Evolutionary conservation across 306 rosid genomes (phyloP).

Genomic region (barrel medic (Medicago truncatula)): MtrunA17r5.0-ANR NC_053042.1:43036501-43037000

Average conservation of each 20-base stretch:
- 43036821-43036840: not conserved
- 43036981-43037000: conserved; percentile 99
- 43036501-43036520: conserved; percentile 3
- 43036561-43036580: not conserved
- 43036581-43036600: conserved; percentile 3
- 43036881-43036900: conserved; percentile 35
- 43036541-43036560: conserved; percentile 20
- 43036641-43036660: not conserved
- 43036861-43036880: conserved; percentile 2
- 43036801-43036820: not conserved
- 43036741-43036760: conserved; percentile 2
- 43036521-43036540: not conserved
- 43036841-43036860: not conserved
- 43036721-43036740: not conserved
- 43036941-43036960: conserved; percentile 97
- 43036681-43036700: not conserved
- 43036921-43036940: conserved; percentile 71
- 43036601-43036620: not conserved
- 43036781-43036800: not conserved
- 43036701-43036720: not conserved
- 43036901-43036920: conserved; percentile 36
- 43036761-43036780: not conserved
- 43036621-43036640: not conserved
- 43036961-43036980: conserved; percentile 94
- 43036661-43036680: not conserved